A percentile compares a stretch with the other conserved stretches of the same genome.
phyloP scores from a whole-genome alignment of 2,329 filamentous ascomycete genomes.

The Sporothrix variecibatus region DNA sequence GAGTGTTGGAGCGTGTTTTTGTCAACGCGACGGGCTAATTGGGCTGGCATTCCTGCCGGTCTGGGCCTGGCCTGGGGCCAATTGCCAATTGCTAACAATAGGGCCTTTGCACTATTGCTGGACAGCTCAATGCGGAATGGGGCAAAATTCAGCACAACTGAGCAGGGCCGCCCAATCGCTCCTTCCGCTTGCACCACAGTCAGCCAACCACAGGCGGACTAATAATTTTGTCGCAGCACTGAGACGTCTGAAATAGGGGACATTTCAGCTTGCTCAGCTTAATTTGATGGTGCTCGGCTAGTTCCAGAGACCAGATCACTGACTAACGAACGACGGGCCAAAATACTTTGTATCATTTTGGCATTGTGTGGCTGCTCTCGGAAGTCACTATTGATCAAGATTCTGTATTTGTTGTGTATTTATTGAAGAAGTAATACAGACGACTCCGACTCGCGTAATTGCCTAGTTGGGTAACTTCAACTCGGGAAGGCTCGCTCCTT shows the following conservation, averaged over 20 bases:
- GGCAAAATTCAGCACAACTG: background rate
- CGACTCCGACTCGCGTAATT: background rate
- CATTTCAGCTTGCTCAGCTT: background rate
- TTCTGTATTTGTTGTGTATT: too few relatives aligned
- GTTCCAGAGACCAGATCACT: background rate
- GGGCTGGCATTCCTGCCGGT: background rate
- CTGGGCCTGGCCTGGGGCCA: background rate
- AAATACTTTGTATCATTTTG: background rate
- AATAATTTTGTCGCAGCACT: background rate
- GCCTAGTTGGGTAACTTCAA: background rate
- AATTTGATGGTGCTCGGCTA: background rate
- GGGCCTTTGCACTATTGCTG: background rate
- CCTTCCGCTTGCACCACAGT: background rate
- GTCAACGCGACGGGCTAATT: slow-evolving; percentile 14
- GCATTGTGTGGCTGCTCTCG: background rate
- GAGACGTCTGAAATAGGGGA: background rate
- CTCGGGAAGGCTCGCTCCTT: background rate
- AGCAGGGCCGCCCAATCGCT: background rate
- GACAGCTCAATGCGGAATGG: slow-evolving; percentile 2
- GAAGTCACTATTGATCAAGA: background rate
- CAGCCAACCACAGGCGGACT: slow-evolving; percentile 20
- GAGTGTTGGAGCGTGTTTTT: background rate
- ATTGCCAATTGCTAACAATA: too few relatives aligned
- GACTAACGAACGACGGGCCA: background rate
- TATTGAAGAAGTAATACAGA: background rate